phyloP scores from a whole-genome alignment of 305 asterid species.

The Solanum hybrid region DNA sequence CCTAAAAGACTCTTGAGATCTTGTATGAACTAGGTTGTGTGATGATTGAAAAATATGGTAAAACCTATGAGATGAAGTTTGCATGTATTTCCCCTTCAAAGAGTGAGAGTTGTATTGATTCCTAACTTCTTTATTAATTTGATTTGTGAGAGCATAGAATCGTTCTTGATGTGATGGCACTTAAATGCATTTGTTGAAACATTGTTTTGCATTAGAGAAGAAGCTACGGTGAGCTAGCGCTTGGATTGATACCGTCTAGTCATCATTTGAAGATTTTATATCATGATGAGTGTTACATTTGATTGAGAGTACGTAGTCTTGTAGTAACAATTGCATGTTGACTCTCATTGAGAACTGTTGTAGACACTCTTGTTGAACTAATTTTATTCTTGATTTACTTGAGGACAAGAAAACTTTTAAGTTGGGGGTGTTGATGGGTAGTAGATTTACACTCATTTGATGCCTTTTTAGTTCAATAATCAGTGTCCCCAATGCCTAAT shows the following conservation, averaged over 20 bases:
- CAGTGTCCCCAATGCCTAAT: background rate
- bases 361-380: background rate
- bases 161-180: background rate
- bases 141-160: background rate
- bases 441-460: background rate
- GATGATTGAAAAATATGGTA: background rate
- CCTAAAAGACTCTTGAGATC: background rate
- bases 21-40: background rate
- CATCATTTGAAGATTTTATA: background rate
- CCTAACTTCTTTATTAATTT: background rate
- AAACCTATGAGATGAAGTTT: background rate
- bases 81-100: background rate
- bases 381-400: background rate
- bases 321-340: background rate
- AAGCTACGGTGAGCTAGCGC: background rate
- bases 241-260: background rate
- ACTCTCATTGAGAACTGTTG: background rate
- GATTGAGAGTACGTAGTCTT: background rate
- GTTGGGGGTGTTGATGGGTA: background rate
- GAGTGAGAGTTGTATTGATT: background rate
- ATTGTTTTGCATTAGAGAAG: too few species aligned
- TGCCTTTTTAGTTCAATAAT: background rate
- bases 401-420: background rate
- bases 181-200: background rate
- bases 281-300: background rate